These are phyloP conservation scores for Phytopythium cucurbitacearum DNA, from an alignment of 352 stramenopile species.

Conservation along the genomic window DNA sequence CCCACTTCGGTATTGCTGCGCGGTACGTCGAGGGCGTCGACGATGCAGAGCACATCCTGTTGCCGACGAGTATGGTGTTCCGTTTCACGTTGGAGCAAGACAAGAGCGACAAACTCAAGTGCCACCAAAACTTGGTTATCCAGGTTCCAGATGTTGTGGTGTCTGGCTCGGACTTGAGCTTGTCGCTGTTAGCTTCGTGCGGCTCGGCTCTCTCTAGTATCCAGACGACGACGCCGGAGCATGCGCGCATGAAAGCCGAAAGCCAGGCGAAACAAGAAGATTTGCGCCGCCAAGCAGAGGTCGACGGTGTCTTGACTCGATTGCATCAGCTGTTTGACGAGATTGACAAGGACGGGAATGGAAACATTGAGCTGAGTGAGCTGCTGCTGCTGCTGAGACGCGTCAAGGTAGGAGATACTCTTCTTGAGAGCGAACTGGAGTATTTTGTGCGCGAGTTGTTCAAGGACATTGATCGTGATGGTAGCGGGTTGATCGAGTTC, in stretches of 20 bases:
- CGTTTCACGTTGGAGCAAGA: conserved; percentile 55
- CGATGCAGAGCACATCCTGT: conserved; percentile 39
- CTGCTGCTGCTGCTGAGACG: conserved; percentile 54
- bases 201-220: conserved; percentile 40
- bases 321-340: conserved; percentile 66
- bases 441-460: conserved; percentile 66
- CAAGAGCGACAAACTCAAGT: conserved; percentile 21
- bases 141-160: conserved; percentile 61
- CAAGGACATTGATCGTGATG: conserved; percentile 92
- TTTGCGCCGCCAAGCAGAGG: conserved; percentile 41
- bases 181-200: conserved; percentile 58
- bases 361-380: conserved; percentile 58
- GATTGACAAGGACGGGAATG: conserved; percentile 67
- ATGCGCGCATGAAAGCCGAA: conserved; percentile 50
- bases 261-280: conserved; percentile 52
- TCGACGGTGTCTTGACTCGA: conserved; percentile 45
- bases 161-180: conserved; percentile 62
- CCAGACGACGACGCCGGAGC: conserved; percentile 55
- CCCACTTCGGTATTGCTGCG: conserved; percentile 41
- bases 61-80: conserved; percentile 37
- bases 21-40: conserved; percentile 43
- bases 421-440: conserved; percentile 61
- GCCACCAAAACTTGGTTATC: conserved; percentile 47
- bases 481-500: conserved; percentile 91
- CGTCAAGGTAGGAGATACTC: conserved; percentile 58